Base-by-base conservation (phyloP, 2,329 filamentous ascomycete species). In the Zopfia rhizophila region DNA sequence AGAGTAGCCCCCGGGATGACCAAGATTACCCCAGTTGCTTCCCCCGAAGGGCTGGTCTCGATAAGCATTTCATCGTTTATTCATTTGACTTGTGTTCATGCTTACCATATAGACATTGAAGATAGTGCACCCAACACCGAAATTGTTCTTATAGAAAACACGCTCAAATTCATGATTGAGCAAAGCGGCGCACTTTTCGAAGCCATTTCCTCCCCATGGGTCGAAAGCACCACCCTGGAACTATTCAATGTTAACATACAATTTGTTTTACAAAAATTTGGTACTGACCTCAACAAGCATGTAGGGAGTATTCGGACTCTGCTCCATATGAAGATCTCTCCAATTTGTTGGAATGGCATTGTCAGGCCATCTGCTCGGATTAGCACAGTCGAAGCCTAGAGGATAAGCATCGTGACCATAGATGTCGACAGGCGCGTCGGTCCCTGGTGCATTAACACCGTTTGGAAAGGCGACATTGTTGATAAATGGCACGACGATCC, bases 1-100 rank as follows among this genome's bases (percentile, higher is more conserved):
- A 0, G 74, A 77, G 47, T 76, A 75, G 10, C 56, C 72, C 36
- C 82, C 84, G 11, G 84, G 78, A 55, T 89, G 82, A 0, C 88
- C 87, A 4, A 90, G 69, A 51, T 91, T 91, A 0, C 89, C 89
- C 89, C 88, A 92, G 62, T 92, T 93, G 0, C 89, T 91, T 10
- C 89, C 89, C n/a, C 89, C 89, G 53, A 81, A 88, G 0, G 85
- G 84, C 57, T 61, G 12, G 5, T 5, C 1, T 12, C 7, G 14
- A 18, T 56, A 6, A 56, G 47, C 16, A 39, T 16, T 24, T n/a
- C n/a, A n/a, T n/a, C n/a, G n/a, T n/a, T n/a, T n/a, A n/a, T n/a
- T n/a, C n/a, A n/a, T n/a, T n/a, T n/a, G n/a, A n/a, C n/a, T n/a
- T n/a, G n/a, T n/a, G n/a, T n/a, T n/a, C n/a, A n/a, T 6, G 41